Percentiles rank a stretch among this genome's conserved stretches.
These are phyloP conservation scores for Yarrowia yakushimensis DNA, from an alignment of 805 yeast species.

Conservation along the genomic window DNA sequence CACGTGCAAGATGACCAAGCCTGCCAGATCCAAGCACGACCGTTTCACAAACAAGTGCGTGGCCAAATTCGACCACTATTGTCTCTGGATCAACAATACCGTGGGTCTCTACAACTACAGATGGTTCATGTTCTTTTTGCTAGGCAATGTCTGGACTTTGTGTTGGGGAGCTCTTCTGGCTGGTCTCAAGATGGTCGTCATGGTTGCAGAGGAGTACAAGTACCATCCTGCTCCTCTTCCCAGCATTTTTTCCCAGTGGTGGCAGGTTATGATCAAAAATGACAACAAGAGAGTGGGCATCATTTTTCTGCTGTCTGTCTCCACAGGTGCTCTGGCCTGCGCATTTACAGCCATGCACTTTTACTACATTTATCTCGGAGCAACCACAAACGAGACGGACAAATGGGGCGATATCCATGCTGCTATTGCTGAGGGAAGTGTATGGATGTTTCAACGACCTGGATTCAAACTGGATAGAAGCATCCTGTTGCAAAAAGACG, in stretches of 20 bases:
- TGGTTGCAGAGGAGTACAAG: slow-evolving; percentile 16
- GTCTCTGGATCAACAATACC: slow-evolving; percentile 61
- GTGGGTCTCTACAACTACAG: slow-evolving; percentile 58
- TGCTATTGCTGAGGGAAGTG: slow-evolving; percentile 43
- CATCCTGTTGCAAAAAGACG: slow-evolving; percentile 34
- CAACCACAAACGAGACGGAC: slow-evolving; percentile 68
- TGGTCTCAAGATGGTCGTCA: slow-evolving; percentile 27
- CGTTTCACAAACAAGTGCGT: slow-evolving; percentile 49
- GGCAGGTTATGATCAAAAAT: slow-evolving; percentile 1
- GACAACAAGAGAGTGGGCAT: slow-evolving; percentile 38
- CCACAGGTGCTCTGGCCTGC: slow-evolving; percentile 45
- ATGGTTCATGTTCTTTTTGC: slow-evolving; percentile 56
- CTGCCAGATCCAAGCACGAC: slow-evolving; percentile 64
- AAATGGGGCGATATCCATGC: slow-evolving; percentile 68
- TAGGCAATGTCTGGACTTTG: slow-evolving; percentile 47
- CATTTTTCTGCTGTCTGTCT: slow-evolving; percentile 45
- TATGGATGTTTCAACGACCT: slow-evolving; percentile 37
- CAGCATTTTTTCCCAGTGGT: slow-evolving; percentile 3
- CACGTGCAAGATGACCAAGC: slow-evolving; percentile 49
- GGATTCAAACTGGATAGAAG: slow-evolving; percentile 29
- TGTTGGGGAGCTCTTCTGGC: slow-evolving; percentile 44
- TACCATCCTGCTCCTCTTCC: slow-evolving; percentile 26
- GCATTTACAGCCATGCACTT: slow-evolving; percentile 49
- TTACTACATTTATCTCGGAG: slow-evolving; percentile 55
- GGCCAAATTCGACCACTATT: slow-evolving; percentile 55